Evolutionary conservation across 129 eudicot genomes (phyloP), one percentile per base, ranked within the genome.

Genomic region (Rutidosis leptorrhynchoides): DNA sequence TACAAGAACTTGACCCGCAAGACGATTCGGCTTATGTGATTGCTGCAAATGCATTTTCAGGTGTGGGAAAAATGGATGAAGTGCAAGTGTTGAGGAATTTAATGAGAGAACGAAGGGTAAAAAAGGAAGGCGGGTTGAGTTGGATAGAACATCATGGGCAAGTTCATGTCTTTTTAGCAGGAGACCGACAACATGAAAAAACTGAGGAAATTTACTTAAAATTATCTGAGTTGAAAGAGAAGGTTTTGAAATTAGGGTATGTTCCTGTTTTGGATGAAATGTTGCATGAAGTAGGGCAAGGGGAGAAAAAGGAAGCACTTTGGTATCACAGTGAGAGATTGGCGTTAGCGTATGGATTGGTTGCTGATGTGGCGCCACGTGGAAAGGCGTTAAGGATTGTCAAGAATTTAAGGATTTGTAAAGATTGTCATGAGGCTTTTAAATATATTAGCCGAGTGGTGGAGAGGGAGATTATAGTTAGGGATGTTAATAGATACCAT

Each of bases 11-110:
- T 14, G 72, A 81, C 67, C 84, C 96, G 14, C 62, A 78, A 17
- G 96, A 91, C 55, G 98, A 91, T 67, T 87, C 98, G 3, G 96
- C 98, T 30, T 88, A 85, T 49, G 85, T 88, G 53, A 85, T 91
- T 28, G 72, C 83, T 40, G 90, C 94, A 64, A 91, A 88, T 71
- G 87, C 77, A 0, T 78, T 79, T 73, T 83, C 85, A 4, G 62
- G 77, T 25, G 85, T 76, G 19, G 84, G 84, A 43, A 80, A 75
- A 70, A 77, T 81, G 77, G 82, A 78, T 2, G 86, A 88, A 68
- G 90, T 82, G 52, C 82, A 74, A 60, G 80, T 71, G 58, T 71
- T 87, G 16, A 64, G 96, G 78, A 85, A 76, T 45, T 75, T 73
- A 82, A 91, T 91, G 98, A 87, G 79, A 57, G 84, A 81, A 6